phyloP scores from a whole-genome alignment of 495 filamentous ascomycete species.

The Margaritispora aquatica region DNA sequence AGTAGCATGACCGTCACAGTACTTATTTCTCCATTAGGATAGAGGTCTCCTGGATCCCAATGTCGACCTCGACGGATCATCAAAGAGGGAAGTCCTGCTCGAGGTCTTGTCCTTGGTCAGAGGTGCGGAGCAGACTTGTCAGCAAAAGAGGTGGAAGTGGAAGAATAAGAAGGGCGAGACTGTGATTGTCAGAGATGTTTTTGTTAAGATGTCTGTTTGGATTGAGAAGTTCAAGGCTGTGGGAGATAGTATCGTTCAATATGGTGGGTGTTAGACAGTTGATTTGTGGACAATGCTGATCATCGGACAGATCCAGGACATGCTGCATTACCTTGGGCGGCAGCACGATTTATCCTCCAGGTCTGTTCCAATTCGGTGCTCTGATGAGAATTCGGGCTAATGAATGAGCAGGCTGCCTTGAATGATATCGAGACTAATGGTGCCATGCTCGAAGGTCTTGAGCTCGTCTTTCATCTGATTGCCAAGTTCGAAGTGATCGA shows the following conservation, averaged over 20 bases:
- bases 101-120: neutral
- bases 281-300: too few relatives aligned
- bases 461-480: constrained; percentile 13
- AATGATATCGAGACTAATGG: constrained; percentile 12
- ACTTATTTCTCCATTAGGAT: too few relatives aligned
- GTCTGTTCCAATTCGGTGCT: neutral
- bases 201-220: constrained; percentile 33
- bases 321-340: constrained; percentile 28
- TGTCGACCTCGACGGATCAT: neutral
- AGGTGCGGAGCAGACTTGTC: neutral
- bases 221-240: constrained; percentile 34
- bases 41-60: too few relatives aligned
- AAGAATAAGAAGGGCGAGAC: constrained; percentile 21
- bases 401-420: neutral
- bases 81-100: neutral
- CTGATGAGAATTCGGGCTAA: neutral
- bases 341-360: neutral
- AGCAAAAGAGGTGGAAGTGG: constrained; percentile 18
- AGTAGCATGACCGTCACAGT: too few relatives aligned
- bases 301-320: constrained; percentile 30
- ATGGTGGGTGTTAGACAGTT: too few relatives aligned
- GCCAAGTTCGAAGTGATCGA: constrained; percentile 19
- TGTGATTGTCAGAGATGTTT: constrained; percentile 30
- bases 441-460: constrained; percentile 15
- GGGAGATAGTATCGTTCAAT: constrained; percentile 29